phyloP scores from a whole-genome alignment of 352 stramenopile genomes.

The Poterioochromonas sp. region DNA sequence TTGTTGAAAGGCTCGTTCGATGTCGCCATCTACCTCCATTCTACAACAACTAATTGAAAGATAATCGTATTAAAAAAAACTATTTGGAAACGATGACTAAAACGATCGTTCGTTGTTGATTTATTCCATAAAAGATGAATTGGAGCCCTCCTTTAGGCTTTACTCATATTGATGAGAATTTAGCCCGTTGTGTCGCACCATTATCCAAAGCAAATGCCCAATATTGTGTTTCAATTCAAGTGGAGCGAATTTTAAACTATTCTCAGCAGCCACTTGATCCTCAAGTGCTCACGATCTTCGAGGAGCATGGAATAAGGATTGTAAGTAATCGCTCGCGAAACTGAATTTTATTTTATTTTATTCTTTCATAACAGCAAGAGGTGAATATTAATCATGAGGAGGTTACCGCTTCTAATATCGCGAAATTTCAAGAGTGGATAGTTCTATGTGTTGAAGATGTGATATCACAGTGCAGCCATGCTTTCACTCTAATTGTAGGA shows the following conservation, averaged over 20 bases:
- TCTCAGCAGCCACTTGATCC: not conserved
- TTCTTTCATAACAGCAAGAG: not conserved
- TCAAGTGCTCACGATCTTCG: too few species aligned
- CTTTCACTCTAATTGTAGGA: not conserved
- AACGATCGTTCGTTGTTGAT: too few species aligned
- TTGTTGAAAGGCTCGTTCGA: too few species aligned
- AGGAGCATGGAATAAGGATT: too few species aligned
- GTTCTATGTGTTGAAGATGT: not conserved
- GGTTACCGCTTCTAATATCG: not conserved
- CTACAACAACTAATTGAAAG: too few species aligned
- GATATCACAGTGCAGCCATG: not conserved
- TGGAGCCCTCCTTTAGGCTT: not conserved
- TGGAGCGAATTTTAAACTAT: not conserved
- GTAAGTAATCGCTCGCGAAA: not conserved
- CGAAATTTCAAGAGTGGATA: not conserved
- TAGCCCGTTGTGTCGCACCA: not conserved
- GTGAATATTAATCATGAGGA: not conserved
- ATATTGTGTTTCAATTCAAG: not conserved
- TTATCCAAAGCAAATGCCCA: not conserved
- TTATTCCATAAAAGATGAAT: too few species aligned
- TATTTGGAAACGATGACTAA: too few species aligned
- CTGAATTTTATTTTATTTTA: not conserved
- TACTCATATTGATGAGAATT: not conserved
- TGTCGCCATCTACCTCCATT: too few species aligned
- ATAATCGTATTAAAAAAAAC: too few species aligned